These are phyloP conservation scores for Alternaria sp. DNA, from an alignment of 2,329 filamentous ascomycete species.

Conservation along the genomic window DNA sequence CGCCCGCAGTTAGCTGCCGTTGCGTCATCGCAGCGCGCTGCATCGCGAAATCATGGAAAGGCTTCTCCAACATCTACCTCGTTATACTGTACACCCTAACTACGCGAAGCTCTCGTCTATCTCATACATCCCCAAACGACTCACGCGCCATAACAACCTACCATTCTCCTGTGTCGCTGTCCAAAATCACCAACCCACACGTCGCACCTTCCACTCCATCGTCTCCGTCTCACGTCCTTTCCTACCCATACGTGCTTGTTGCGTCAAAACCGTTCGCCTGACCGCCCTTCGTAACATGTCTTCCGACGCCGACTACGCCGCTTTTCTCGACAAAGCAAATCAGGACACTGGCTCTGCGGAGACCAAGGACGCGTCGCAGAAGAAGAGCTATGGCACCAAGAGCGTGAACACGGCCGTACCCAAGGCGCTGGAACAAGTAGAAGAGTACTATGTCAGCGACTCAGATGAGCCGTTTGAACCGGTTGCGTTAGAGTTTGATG, in stretches of 20 bases:
- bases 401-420: slow-evolving; percentile 65
- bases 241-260: neutral
- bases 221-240: neutral
- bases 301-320: slow-evolving; percentile 80
- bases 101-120: neutral
- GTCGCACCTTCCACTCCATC: neutral
- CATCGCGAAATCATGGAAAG: slow-evolving; percentile 20
- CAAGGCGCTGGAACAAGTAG: slow-evolving; percentile 41
- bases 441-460: slow-evolving; percentile 77
- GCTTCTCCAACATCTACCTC: slow-evolving; percentile 9
- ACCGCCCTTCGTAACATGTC: slow-evolving; percentile 59
- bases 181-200: neutral
- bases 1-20: slow-evolving; percentile 12
- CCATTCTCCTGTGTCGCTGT: neutral
- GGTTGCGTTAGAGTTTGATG: slow-evolving; percentile 70
- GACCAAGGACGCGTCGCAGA: slow-evolving; percentile 26
- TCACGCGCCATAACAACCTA: neutral
- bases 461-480: slow-evolving; percentile 85
- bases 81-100: slow-evolving; percentile 1
- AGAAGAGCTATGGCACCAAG: slow-evolving; percentile 41
- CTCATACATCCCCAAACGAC: neutral
- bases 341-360: slow-evolving; percentile 58
- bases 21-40: slow-evolving; percentile 32
- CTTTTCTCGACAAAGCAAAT: slow-evolving; percentile 89
- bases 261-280: neutral